Base-by-base conservation (phyloP, 2,329 filamentous ascomycete genomes). In the Ophiostoma angusticollis region DNA sequence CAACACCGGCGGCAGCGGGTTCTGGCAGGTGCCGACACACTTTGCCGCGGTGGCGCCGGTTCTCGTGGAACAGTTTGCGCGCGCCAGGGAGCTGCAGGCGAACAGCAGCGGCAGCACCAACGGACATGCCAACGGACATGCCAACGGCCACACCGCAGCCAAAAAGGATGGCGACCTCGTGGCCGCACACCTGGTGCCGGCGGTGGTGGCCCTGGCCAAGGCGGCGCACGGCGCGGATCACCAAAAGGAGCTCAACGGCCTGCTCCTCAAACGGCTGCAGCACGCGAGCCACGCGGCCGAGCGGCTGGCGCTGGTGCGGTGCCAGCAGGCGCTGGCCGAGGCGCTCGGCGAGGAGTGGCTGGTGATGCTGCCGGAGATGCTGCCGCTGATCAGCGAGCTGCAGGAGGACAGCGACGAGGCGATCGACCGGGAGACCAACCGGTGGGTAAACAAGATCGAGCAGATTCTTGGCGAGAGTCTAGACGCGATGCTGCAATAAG, bases 381-480 rank as follows among this genome's bases (percentile, higher is more conserved):
- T 98, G 56, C 89, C 93, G 16, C 84, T 89, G 47, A 94, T 99
- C 51, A 93, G 84, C 53, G 91, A 98, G 64, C 59, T 94, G 53
- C 81, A 94, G 62, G 91, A 98, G 55, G 91, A 98, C 56, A 91
- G 96, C 49, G 87, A 96, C 54, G 91, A 96, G 62, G 70, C 72
- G 21, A 89, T 98, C 18, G 91, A 98, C 64, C 68, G 77, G 54
- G 87, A 94, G 65, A 89, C 86, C 27, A 74, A 87, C 55, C 70
- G 76, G 52, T 95, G 91, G 89, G 91, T 96, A 50, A 73, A 80
- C 54, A 78, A 78, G 60, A 93, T 98, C 54, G 89, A 96, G 61
- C 78, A 74, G 33, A 80, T 93, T 22, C 62, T 96, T 37, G 91
- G 91, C 5, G 89, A 96, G 68, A 86, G 80, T 51, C 62, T 96